phyloP scores from a whole-genome alignment of 257 asterid species.

The Ajuga chamaepitys region DNA sequence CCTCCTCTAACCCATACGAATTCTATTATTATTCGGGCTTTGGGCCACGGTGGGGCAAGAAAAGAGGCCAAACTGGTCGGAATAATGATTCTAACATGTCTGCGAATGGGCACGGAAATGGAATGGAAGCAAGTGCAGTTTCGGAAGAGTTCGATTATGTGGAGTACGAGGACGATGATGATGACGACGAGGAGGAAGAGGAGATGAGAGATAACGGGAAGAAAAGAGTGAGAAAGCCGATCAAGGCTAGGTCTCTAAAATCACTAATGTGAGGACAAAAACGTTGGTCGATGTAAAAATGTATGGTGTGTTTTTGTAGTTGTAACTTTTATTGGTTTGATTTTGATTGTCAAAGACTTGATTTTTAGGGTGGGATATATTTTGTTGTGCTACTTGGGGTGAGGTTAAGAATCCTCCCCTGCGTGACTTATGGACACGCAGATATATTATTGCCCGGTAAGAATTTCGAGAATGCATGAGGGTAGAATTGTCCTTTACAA shows the following conservation, averaged over 20 bases:
- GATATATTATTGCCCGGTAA: slow-evolving; percentile 14
- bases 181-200: slow-evolving; percentile 19
- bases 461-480: slow-evolving; percentile 12
- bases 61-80: slow-evolving; percentile 29
- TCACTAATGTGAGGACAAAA: slow-evolving; percentile 60
- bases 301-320: background rate
- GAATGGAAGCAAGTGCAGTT: background rate
- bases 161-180: slow-evolving; percentile 26
- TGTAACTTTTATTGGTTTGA: background rate
- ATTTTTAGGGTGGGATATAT: background rate
- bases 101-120: background rate
- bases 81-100: background rate
- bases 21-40: slow-evolving; percentile 72
- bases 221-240: slow-evolving; percentile 52
- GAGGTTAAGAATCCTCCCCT: slow-evolving; percentile 8
- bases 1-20: slow-evolving; percentile 32
- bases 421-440: slow-evolving; percentile 3
- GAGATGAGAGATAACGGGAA: slow-evolving; percentile 5
- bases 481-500: slow-evolving; percentile 17
- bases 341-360: background rate
- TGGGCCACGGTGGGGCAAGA: slow-evolving; percentile 68
- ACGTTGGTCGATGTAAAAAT: background rate
- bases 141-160: slow-evolving; percentile 13
- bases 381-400: slow-evolving; percentile 17
- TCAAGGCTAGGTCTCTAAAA: slow-evolving; percentile 66